Base-by-base conservation (phyloP, 352 stramenopile genomes). In the Phytophthora kernoviae region DNA sequence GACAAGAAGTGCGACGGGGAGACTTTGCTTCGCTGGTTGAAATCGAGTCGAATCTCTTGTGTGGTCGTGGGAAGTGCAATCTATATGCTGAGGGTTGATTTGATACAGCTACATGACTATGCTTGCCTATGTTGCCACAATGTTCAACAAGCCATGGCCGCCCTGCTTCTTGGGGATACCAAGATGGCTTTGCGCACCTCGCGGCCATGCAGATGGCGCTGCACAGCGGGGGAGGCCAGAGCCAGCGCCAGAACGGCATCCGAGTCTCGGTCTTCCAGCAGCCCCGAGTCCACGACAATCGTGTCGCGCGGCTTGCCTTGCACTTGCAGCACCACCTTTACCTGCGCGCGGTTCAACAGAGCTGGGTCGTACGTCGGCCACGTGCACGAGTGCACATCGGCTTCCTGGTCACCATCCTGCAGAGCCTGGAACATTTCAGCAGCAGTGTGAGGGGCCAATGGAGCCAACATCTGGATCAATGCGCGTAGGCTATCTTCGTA, bases 311-410 rank as follows among this genome's bases (percentile, higher is more conserved):
- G 70, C 53, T 91, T 93, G 43, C 87, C 82, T 52, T 90, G 73
- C 32, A 95, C 81, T 44, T 95, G 87, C 21, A 95, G 66, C 46
- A 93, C 84, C 56, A 93, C 80, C 70, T 93, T 90, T 39, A 93
- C 77, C 70, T 92, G 70, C 36, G 84, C 87, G 41, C 67, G 64
- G 15, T 84, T 77, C 17, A 95, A 70, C 62, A 92, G 49, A 27
- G 49, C 53, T 2, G 62, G 43, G 41, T 95, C 79, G 53, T 79
- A 91, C 15, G 54, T 36, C 18, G 87, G 87, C 84, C 84, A 95
- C 22, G 63, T 18, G 22, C 54, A 71, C 24, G 79, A 55, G 64
- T 95, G 84, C 4, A 95, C 84, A 54, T 93, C 82, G 11, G 40
- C 58, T 22, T 46, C 39, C 5, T 60, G 48, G 10, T 62, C 20